Evolutionary conservation across 441 rosid genomes (phyloP).

Genomic region (Populus hybrid): DNA sequence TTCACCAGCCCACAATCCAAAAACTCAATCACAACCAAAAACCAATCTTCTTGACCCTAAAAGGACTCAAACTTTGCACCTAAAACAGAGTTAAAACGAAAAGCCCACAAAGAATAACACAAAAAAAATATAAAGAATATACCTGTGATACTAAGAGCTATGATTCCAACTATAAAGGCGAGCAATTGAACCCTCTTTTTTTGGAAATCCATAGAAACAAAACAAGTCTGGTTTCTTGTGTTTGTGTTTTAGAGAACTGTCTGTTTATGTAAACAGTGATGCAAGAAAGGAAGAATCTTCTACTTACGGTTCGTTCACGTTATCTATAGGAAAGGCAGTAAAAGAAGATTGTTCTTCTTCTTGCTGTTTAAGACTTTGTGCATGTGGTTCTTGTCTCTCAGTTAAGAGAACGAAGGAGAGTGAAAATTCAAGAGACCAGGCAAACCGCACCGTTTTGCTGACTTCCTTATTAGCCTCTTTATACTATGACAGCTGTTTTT

Average conservation of each 20-base stretch:
- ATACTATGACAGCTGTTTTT: too few relatives aligned
- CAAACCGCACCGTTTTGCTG: not conserved
- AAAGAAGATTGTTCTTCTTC: not conserved
- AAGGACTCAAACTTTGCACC: not conserved
- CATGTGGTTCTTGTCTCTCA: not conserved
- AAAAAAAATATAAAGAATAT: not conserved
- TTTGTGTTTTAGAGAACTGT: not conserved
- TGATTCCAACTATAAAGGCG: constrained; percentile 42
- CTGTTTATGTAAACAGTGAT: not conserved
- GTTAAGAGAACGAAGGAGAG: not conserved
- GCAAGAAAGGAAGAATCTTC: constrained; percentile 24
- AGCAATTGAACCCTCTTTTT: constrained; percentile 42
- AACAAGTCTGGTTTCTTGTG: not conserved
- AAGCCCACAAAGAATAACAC: not conserved
- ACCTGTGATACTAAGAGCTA: constrained; percentile 69
- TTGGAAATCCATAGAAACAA: constrained; percentile 42
- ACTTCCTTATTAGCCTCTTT: too few relatives aligned
- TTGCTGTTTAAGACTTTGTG: not conserved
- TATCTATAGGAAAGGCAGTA: not conserved
- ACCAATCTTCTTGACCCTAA: not conserved
- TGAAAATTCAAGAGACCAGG: not conserved
- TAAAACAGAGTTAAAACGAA: not conserved
- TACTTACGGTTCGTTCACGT: not conserved
- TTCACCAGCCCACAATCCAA: not conserved
- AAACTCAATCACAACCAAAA: not conserved